These are phyloP conservation scores for Ophiostoma sp. DNA, from an alignment of 2,329 filamentous ascomycete species.

Conservation along the genomic window DNA sequence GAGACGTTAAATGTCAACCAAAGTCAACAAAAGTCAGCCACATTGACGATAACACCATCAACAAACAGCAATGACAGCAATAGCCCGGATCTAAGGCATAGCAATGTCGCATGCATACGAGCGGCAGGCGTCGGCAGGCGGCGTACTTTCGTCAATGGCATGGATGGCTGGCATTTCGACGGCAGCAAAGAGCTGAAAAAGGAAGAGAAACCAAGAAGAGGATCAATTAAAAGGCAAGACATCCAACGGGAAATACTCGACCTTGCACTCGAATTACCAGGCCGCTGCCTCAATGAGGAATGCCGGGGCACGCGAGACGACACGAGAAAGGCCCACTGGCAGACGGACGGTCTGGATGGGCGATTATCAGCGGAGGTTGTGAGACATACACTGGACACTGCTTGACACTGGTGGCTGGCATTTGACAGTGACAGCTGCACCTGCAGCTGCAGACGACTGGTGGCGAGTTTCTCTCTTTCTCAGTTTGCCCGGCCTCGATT, in stretches of 20 bases:
- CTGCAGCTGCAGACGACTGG: not conserved
- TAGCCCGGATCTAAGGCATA: not conserved
- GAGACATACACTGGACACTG: not conserved
- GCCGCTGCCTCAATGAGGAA: not conserved
- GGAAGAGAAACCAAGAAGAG: not conserved
- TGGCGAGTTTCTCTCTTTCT: not conserved
- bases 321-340: not conserved
- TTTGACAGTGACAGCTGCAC: not conserved
- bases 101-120: constrained; percentile 4
- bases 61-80: not conserved
- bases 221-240: not conserved
- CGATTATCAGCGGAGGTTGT: not conserved
- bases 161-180: not conserved
- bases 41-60: not conserved
- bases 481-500: not conserved
- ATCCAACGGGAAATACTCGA: not conserved
- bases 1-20: not conserved
- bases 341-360: not conserved
- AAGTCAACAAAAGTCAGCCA: constrained; percentile 7
- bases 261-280: not conserved
- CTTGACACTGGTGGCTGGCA: not conserved
- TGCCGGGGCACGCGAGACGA: not conserved
- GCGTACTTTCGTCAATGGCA: not conserved
- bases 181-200: not conserved
- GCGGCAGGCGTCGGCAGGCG: not conserved